phyloP scores from a whole-genome alignment of 345 rosid species.

The Ceriops tagal region DNA sequence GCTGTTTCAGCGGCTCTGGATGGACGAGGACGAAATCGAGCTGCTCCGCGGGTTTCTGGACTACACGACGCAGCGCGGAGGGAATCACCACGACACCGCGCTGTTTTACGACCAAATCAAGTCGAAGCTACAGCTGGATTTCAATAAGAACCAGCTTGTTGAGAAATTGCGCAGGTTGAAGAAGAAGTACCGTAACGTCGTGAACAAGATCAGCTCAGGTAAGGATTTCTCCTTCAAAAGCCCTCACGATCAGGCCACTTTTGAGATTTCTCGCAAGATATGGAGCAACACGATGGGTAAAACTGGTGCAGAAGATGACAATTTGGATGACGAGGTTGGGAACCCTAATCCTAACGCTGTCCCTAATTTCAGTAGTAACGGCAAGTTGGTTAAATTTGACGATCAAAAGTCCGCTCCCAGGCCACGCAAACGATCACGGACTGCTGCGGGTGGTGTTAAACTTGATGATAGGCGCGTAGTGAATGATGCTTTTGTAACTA shows the following conservation, averaged over 20 bases:
- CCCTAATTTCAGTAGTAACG: conserved; percentile 19
- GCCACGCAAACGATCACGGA: conserved; percentile 46
- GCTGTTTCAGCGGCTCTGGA: conserved; percentile 91
- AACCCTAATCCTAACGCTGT: conserved; percentile 32
- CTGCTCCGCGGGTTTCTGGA: conserved; percentile 88
- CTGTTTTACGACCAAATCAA: conserved; percentile 89
- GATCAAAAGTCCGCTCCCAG: conserved; percentile 43
- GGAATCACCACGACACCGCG: conserved; percentile 73
- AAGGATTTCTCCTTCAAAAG: conserved; percentile 81
- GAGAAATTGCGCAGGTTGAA: conserved; percentile 90
- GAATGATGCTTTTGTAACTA: conserved; percentile 27
- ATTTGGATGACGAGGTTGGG: conserved; percentile 64
- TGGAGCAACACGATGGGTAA: conserved; percentile 51
- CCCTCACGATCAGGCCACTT: conserved; percentile 88
- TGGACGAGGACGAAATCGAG: conserved; percentile 98
- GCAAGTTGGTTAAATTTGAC: conserved; percentile 32
- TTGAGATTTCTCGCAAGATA: conserved; percentile 96
- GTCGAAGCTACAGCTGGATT: conserved; percentile 91
- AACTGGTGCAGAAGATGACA: conserved; percentile 44
- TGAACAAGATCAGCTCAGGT: conserved; percentile 68
- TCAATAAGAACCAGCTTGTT: conserved; percentile 93
- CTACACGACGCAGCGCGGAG: conserved; percentile 55
- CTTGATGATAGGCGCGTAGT: conserved; percentile 48
- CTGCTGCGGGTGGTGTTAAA: conserved; percentile 31
- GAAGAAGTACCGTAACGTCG: conserved; percentile 86